Percentiles rank a stretch among this genome's conserved stretches.
Conservation (phyloP, 2,329 filamentous ascomycete species). For the Fusarium pseudoanthophilum region DNA sequence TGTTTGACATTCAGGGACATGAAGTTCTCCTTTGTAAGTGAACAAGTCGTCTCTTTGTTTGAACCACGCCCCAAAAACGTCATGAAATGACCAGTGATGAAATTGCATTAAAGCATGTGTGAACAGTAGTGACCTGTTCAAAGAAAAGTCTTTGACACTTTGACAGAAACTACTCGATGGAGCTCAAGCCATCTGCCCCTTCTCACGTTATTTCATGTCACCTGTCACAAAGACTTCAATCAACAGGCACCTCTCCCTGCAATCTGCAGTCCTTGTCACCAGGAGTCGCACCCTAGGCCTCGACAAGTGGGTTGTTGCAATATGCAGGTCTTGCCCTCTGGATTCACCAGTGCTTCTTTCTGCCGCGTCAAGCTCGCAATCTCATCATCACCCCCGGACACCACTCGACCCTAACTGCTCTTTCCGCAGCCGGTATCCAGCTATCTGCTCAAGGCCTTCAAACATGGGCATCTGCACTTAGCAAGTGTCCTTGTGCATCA, state of each 20-base stretch:
- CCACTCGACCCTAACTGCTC: not conserved
- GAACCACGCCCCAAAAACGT: not conserved
- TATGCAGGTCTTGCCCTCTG: not conserved
- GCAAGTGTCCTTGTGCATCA: not conserved
- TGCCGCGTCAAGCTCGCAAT: not conserved
- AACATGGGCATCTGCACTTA: not conserved
- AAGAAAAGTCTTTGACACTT: not conserved
- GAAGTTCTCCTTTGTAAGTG: not conserved
- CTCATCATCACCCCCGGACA: rapidly evolving
- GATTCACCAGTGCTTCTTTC: not conserved
- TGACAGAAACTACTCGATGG: not conserved
- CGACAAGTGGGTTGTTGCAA: not conserved
- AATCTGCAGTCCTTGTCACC: not conserved
- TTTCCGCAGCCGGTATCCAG: rapidly evolving
- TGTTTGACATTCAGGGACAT: not conserved
- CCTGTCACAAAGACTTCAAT: rapidly evolving
- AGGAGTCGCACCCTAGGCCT: not conserved
- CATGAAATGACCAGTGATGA: rapidly evolving
- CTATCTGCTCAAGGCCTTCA: rapidly evolving
- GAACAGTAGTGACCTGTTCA: not conserved
- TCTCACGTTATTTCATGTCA: rapidly evolving
- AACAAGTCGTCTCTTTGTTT: not conserved
- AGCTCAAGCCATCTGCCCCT: no score
- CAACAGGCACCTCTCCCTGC: not conserved
- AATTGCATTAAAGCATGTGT: not conserved